Percentiles rank a stretch among this genome's conserved stretches.
Evolutionary conservation across 116 monocot genomes (phyloP).

Genomic region (Papilionanthe hybrid): DNA sequence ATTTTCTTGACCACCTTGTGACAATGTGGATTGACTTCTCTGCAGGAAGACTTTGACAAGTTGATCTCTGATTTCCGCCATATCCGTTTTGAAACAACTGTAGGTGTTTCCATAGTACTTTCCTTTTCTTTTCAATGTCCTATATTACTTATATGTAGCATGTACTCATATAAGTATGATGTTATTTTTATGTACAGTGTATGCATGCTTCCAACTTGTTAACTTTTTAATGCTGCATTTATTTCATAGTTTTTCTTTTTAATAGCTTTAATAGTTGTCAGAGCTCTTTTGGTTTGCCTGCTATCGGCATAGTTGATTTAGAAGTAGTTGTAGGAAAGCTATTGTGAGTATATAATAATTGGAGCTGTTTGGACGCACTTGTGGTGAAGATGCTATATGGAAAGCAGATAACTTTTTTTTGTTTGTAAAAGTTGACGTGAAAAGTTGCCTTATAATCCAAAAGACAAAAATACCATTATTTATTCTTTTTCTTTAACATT

Average conservation of each 20-base stretch:
- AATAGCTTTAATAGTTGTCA: not conserved
- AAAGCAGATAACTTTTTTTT: not conserved
- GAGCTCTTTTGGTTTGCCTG: not conserved
- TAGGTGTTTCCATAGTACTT: conserved; percentile 22
- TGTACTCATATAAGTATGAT: not conserved
- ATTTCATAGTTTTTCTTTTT: not conserved
- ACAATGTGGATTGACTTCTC: not conserved
- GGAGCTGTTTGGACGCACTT: not conserved
- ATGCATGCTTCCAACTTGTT: not conserved
- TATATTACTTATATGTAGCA: not conserved
- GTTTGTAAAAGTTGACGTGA: not conserved
- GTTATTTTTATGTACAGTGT: not conserved
- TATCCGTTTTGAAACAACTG: conserved; percentile 95
- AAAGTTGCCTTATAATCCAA: not conserved
- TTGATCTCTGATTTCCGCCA: conserved; percentile 52
- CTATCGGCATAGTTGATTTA: not conserved
- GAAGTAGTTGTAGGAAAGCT: not conserved
- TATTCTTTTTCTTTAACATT: not conserved
- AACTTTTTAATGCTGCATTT: not conserved
- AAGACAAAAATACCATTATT: not conserved
- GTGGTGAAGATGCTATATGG: not conserved
- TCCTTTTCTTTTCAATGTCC: too few relatives aligned
- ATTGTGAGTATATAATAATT: not conserved
- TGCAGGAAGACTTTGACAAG: conserved; percentile 84
- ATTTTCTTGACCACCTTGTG: not conserved